Percentiles rank a stretch among this genome's conserved stretches.
Conservation (phyloP, 1,284 basidiomycete species). For the Cryptococcus wingfieldii region DNA sequence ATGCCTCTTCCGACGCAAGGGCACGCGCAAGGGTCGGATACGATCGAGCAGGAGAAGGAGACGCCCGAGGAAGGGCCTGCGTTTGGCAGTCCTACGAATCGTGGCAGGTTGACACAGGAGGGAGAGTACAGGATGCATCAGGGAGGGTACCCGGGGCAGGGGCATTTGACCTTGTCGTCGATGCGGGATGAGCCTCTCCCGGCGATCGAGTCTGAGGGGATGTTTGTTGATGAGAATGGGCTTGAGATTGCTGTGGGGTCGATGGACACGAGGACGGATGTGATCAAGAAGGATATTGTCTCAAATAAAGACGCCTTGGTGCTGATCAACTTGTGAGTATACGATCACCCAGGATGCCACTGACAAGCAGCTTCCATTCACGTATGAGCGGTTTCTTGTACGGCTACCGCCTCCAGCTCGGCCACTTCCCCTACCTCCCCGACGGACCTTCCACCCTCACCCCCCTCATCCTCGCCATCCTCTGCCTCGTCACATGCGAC, state of each 20-base stretch:
- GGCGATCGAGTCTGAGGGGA: not conserved
- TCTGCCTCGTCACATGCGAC: conserved; percentile 39
- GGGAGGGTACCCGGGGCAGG: not conserved
- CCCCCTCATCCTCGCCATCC: conserved; percentile 40
- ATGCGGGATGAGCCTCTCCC: conserved; percentile 3
- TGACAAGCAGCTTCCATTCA: conserved; percentile 31
- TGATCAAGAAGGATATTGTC: conserved; percentile 37
- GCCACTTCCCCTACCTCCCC: conserved; percentile 39
- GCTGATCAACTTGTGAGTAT: conserved; percentile 38
- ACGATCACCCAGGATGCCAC: not conserved
- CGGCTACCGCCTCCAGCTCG: conserved; percentile 37
- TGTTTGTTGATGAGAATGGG: conserved; percentile 2
- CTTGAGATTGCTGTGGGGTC: conserved; percentile 24
- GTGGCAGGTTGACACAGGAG: no score
- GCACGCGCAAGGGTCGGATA: no score
- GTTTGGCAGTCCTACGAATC: no score
- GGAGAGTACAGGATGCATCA: no score
- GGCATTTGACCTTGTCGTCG: conserved; percentile 2
- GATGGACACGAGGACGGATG: conserved; percentile 33
- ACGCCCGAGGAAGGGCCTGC: no score
- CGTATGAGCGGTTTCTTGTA: conserved; percentile 34
- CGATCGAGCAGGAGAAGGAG: no score
- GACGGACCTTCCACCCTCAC: conserved; percentile 37
- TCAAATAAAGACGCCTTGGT: conserved; percentile 21
- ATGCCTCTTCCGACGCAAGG: no score